Percentiles rank a stretch among this genome's conserved stretches.
phyloP scores from a whole-genome alignment of 257 asterid genomes.

The Scutellaria galericulata region DNA sequence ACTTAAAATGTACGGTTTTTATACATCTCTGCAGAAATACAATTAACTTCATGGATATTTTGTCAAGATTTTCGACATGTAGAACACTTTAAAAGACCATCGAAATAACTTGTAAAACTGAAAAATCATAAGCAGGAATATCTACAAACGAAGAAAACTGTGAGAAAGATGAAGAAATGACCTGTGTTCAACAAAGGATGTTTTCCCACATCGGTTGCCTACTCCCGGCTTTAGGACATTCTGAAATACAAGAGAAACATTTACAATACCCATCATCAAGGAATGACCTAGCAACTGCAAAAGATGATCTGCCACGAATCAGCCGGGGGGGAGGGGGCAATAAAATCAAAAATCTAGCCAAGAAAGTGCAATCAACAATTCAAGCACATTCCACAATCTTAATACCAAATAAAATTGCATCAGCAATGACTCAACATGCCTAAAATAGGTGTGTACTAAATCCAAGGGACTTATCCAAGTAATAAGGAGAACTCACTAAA shows the following conservation, averaged over 20 bases:
- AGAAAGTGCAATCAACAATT: background rate
- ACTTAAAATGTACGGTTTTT: too few species aligned
- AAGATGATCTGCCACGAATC: background rate
- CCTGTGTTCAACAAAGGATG: constrained; percentile 97
- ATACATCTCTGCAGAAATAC: too few species aligned
- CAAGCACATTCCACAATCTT: background rate
- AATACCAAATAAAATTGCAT: background rate
- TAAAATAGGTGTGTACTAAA: too few species aligned
- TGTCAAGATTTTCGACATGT: background rate
- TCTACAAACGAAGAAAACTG: constrained; percentile 48
- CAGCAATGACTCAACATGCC: too few species aligned
- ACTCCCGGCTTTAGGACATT: constrained; percentile 65
- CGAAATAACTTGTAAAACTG: constrained; percentile 55
- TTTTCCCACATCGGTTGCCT: constrained; percentile 84
- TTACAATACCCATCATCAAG: constrained; percentile 10
- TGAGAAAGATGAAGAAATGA: constrained; percentile 74
- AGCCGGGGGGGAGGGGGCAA: too few species aligned
- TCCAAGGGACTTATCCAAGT: too few species aligned
- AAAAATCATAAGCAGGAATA: constrained; percentile 90
- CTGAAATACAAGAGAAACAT: constrained; percentile 52
- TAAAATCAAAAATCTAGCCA: too few species aligned
- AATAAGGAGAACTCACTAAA: too few species aligned
- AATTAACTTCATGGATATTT: background rate
- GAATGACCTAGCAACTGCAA: constrained; percentile 21
- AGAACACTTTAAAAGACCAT: background rate